phyloP scores from a whole-genome alignment of 2,329 filamentous ascomycete genomes.

The Dactylellina drechsleri region DNA sequence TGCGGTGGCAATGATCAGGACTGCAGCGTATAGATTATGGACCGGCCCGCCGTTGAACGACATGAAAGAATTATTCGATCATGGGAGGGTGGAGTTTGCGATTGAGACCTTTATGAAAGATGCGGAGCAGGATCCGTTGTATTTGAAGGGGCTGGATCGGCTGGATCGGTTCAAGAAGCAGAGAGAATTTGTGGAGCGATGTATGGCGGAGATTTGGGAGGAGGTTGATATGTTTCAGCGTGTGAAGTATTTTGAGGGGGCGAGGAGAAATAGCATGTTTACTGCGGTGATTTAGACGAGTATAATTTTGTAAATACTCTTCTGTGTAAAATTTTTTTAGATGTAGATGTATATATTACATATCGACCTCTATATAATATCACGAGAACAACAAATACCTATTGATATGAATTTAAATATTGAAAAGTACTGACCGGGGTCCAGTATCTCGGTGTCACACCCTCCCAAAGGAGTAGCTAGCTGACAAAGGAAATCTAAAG shows the following conservation, averaged over 20 bases:
- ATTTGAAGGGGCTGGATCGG: conserved; percentile 12
- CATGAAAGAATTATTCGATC: conserved; percentile 22
- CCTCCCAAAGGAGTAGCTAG: too few species aligned
- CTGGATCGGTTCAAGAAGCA: conserved; percentile 10
- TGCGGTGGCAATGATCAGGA: conserved; percentile 30
- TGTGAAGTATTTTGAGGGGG: neutral
- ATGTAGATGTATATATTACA: neutral
- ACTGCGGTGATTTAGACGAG: neutral
- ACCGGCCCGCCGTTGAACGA: neutral
- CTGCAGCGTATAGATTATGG: conserved; percentile 18
- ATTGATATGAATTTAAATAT: too few species aligned
- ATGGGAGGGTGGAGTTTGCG: conserved; percentile 29
- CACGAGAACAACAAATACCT: too few species aligned
- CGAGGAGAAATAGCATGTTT: neutral
- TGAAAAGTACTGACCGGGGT: too few species aligned
- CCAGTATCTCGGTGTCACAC: too few species aligned
- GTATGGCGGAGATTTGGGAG: conserved; percentile 36
- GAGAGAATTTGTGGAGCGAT: conserved; percentile 35
- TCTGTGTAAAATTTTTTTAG: neutral
- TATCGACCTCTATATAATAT: neutral
- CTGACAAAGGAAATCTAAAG: too few species aligned
- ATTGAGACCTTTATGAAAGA: conserved; percentile 19
- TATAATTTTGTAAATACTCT: neutral
- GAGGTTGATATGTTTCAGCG: conserved; percentile 33
- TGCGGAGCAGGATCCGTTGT: conserved; percentile 17